These are phyloP conservation scores for Rubia peregrina DNA, from an alignment of 305 asterid species.

Conservation along the genomic window DNA sequence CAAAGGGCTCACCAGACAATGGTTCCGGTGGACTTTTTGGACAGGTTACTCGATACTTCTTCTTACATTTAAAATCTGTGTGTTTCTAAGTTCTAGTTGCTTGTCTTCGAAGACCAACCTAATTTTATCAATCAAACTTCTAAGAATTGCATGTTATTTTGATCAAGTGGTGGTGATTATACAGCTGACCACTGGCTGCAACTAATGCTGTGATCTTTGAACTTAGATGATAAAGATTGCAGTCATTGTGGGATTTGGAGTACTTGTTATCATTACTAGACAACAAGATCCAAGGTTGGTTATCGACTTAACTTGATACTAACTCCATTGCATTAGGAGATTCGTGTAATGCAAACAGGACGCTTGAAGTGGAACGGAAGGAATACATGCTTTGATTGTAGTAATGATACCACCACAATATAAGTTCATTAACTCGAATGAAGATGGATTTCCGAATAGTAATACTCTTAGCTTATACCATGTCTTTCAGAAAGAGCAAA, in stretches of 20 bases:
- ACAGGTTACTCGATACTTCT: conserved; percentile 39
- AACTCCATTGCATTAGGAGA: neutral
- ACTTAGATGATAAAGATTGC: conserved; percentile 61
- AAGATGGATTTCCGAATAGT: neutral
- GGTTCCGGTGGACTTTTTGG: conserved; percentile 45
- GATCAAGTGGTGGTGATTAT: neutral
- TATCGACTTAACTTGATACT: neutral
- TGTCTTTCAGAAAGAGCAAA: conserved; percentile 40
- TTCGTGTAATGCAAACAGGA: neutral
- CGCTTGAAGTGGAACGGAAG: neutral
- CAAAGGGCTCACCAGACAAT: conserved; percentile 40
- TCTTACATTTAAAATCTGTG: neutral
- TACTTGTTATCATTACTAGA: conserved; percentile 68
- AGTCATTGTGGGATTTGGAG: conserved; percentile 65
- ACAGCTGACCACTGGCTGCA: neutral
- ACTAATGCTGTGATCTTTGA: conserved; percentile 16
- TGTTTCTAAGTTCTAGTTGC: neutral
- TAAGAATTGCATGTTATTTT: neutral
- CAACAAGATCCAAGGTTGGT: conserved; percentile 70
- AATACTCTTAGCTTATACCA: neutral
- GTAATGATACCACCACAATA: neutral
- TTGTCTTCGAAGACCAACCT: neutral
- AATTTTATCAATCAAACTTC: neutral
- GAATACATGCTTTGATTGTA: neutral
- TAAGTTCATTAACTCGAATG: neutral